Base-by-base conservation (phyloP, 306 rosid genomes). In the Arachis stenosperma region DNA sequence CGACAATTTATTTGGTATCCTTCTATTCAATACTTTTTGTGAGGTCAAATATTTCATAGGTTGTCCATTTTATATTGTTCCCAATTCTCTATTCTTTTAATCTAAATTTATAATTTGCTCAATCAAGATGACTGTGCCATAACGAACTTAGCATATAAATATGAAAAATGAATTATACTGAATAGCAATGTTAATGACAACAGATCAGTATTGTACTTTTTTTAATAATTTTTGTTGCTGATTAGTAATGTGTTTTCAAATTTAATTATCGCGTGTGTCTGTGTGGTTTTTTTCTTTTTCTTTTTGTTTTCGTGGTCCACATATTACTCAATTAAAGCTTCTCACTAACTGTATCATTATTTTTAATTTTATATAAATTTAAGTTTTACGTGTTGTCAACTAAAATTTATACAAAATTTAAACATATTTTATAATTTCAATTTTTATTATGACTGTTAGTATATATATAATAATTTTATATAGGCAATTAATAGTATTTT, bases 1-100 rank as follows among this genome's bases (percentile, higher is more conserved):
- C 86, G 86, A 78, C 86, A 75, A 74, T 69, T 82, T 61, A 70
- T 73, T 22, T 22, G 27, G 27, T 73, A 82, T 77, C 85, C 79
- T 55, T 64, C 70, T 44, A 67, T 76, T 71, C 75, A 81, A 76
- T 65, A 65, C 30, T 54, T 50, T 30, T 47, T 51, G 33, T 8
- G 39, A 43, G 71, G 76, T 77, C 58, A 51, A 61, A 61, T 29
- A 69, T 54, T 77, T 70, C 66, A 33, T 69, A 41, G 27, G 42
- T 14, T 62, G 76, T 77, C 65, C 65, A 22, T 22, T 22, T 22
- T 22, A 42, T 51, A 40, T 61, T 76, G 69, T 6, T 27, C 39
- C 10, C 51, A 51, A 10, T 30, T 77, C 7, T 14, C 10, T 10
- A 7, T 42, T 52, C 33, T 53, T 27, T 14, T 14, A 27, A 40